Conservation (phyloP, 176 grass and related monocot genomes). For the Puya raimondii region DNA sequence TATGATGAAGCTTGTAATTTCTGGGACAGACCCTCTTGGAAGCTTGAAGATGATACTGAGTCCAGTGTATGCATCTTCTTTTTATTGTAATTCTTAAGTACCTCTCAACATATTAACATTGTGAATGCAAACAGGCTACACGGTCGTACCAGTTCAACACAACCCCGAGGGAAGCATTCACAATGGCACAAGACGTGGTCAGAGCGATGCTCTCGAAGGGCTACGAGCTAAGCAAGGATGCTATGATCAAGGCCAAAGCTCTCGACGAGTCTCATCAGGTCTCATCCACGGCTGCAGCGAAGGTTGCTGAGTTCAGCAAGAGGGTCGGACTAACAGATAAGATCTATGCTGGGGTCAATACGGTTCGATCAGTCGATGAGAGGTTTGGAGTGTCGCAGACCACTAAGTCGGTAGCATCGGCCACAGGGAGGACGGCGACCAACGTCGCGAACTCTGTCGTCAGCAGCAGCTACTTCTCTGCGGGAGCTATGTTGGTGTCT, state of each 20-base stretch:
- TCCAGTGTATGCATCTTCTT: slow-evolving; percentile 45
- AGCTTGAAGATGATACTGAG: slow-evolving; percentile 45
- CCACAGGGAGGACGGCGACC: slow-evolving; percentile 51
- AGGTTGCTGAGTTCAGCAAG: slow-evolving; percentile 72
- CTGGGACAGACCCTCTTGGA: slow-evolving; percentile 55
- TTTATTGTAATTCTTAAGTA: not conserved
- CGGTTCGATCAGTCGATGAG: slow-evolving; percentile 67
- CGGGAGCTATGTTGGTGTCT: slow-evolving; percentile 77
- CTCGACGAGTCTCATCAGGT: slow-evolving; percentile 75
- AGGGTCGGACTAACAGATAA: slow-evolving; percentile 69
- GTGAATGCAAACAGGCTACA: slow-evolving; percentile 34
- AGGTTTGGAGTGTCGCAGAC: slow-evolving; percentile 51
- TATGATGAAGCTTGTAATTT: slow-evolving; percentile 61
- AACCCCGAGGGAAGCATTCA: slow-evolving; percentile 68
- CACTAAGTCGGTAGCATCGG: slow-evolving; percentile 54
- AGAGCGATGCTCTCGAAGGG: slow-evolving; percentile 73
- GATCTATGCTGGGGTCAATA: slow-evolving; percentile 58
- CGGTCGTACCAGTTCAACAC: slow-evolving; percentile 47
- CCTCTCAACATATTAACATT: not conserved
- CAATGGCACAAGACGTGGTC: slow-evolving; percentile 74
- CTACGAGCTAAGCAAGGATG: slow-evolving; percentile 79
- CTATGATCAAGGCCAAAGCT: slow-evolving; percentile 71
- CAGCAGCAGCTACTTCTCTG: slow-evolving; percentile 87
- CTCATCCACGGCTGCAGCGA: slow-evolving; percentile 52
- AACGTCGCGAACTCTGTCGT: slow-evolving; percentile 53